phyloP scores from a whole-genome alignment of 805 yeast genomes.

The Brettanomyces sp. region DNA sequence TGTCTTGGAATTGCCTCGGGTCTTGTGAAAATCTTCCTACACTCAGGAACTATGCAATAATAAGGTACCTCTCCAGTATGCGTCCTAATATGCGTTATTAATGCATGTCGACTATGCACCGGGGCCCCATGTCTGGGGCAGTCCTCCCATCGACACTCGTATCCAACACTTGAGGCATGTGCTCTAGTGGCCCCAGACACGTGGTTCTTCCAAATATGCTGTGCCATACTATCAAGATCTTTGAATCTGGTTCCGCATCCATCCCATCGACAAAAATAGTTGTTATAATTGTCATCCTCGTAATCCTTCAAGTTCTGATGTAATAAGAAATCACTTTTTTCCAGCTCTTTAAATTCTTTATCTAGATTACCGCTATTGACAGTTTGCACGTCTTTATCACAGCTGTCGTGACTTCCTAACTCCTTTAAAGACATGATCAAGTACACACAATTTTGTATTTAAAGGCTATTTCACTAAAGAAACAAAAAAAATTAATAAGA shows the following conservation, averaged over 20 bases:
- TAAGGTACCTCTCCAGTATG: slow-evolving; percentile 65
- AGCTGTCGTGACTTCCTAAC: too few relatives aligned
- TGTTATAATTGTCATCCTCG: slow-evolving; percentile 8
- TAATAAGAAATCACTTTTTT: slow-evolving; percentile 6
- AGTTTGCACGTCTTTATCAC: too few relatives aligned
- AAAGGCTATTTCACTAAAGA: too few relatives aligned
- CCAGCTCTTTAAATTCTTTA: slow-evolving; percentile 15
- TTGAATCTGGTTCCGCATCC: slow-evolving; percentile 23
- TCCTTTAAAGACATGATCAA: too few relatives aligned
- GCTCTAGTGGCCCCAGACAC: slow-evolving; percentile 15
- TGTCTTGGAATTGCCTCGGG: slow-evolving; percentile 60
- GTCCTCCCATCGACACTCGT: slow-evolving; percentile 53
- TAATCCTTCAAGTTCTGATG: slow-evolving; percentile 9
- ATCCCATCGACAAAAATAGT: slow-evolving; percentile 28
- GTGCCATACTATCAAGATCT: slow-evolving; percentile 29
- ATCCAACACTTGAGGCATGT: slow-evolving; percentile 19
- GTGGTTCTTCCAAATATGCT: slow-evolving; percentile 32
- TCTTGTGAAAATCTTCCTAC: slow-evolving; percentile 48
- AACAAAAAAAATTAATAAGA: too few relatives aligned
- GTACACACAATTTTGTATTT: too few relatives aligned
- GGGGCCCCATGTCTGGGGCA: slow-evolving; percentile 44
- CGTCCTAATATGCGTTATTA: slow-evolving; percentile 52
- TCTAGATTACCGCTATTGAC: slow-evolving; percentile 9
- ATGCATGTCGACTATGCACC: slow-evolving; percentile 47
- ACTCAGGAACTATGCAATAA: slow-evolving; percentile 58